Conservation (phyloP, 139 green algal genomes). For the Spirogloea muscicola region DNA sequence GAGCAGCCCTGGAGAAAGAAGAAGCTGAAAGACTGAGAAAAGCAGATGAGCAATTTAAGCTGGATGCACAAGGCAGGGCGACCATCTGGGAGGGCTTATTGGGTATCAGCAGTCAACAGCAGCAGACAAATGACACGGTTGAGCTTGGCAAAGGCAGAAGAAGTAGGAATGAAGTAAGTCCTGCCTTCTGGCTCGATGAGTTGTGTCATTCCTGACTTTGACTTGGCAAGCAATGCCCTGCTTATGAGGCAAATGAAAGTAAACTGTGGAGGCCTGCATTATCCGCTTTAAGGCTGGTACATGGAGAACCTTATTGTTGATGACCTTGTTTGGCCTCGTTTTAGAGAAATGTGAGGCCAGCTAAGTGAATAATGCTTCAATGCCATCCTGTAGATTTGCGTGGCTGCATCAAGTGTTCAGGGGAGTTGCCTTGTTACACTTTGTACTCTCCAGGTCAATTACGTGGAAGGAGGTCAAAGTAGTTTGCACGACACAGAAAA, state of each 20-base stretch:
- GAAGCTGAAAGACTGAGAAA: conserved; percentile 4
- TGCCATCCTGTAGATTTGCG: no score
- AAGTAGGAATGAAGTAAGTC: conserved; percentile 24
- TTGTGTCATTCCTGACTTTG: neutral
- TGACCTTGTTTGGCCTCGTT: neutral
- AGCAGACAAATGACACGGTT: conserved; percentile 3
- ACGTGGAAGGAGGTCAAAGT: no score
- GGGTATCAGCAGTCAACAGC: neutral
- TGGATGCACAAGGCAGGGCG: conserved; percentile 17
- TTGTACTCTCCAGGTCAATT: no score
- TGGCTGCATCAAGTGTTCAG: no score
- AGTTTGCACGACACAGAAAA: no score
- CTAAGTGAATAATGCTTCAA: no score
- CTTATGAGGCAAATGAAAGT: no score
- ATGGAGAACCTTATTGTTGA: neutral
- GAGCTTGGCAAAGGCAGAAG: conserved; percentile 39
- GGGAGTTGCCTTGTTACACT: no score
- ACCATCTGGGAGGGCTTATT: conserved; percentile 33
- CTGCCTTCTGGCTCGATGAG: neutral
- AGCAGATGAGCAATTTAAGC: neutral
- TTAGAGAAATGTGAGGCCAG: no score
- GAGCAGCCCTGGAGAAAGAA: conserved; percentile 8
- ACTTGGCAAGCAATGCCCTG: no score
- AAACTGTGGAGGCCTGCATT: neutral
- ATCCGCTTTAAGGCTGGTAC: neutral